Evolutionary conservation across 1,139 yeast species (phyloP).

Genomic region (Yamadazyma trypodendri): DNA sequence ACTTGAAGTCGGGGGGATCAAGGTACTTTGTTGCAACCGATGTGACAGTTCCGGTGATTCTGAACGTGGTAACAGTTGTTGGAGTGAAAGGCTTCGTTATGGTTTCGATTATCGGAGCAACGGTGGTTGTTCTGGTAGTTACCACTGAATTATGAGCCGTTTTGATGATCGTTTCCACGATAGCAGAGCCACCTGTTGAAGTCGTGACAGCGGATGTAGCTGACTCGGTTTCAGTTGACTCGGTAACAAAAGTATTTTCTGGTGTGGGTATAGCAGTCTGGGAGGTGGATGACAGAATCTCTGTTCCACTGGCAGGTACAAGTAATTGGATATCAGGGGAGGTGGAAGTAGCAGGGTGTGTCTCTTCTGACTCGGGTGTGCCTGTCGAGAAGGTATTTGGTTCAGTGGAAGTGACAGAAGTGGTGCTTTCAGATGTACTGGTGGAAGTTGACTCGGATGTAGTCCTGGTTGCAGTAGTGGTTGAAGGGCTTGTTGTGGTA

Average conservation of each 20-base stretch:
- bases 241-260: no score
- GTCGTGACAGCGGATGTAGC: background rate
- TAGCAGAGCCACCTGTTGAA: background rate
- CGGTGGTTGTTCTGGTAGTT: constrained; percentile 12
- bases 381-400: no score
- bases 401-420: constrained; percentile 3
- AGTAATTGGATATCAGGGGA: background rate
- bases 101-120: constrained; percentile 10
- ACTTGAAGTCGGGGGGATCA: constrained; percentile 12
- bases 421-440: background rate
- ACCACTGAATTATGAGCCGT: constrained; percentile 8
- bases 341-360: background rate
- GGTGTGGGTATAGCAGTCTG: no score
- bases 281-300: background rate
- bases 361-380: background rate
- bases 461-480: background rate
- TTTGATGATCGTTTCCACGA: constrained; percentile 7
- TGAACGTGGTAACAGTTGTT: constrained; percentile 15
- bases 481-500: constrained; percentile 6
- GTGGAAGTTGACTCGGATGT: constrained; percentile 1
- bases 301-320: background rate
- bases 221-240: background rate
- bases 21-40: constrained; percentile 14
- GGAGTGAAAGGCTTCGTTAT: constrained; percentile 13
- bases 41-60: constrained; percentile 15